Percentiles rank a stretch among this genome's conserved stretches.
These are phyloP conservation scores for Neostapfia colusana DNA, from an alignment of 176 grass and related monocot species.

Conservation along the genomic window DNA sequence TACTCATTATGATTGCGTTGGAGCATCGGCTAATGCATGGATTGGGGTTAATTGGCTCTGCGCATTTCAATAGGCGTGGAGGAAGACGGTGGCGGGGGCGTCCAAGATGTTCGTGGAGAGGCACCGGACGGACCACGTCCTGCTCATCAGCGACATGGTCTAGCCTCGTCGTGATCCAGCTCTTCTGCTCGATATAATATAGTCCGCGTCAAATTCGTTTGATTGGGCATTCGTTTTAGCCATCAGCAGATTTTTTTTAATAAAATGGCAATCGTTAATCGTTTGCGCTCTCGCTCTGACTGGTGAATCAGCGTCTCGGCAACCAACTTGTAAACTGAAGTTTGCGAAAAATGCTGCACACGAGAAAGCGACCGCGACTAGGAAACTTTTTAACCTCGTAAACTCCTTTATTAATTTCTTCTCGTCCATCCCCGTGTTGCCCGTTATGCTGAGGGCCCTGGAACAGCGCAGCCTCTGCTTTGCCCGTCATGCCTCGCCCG, in stretches of 20 bases:
- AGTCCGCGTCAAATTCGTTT: constrained; percentile 18
- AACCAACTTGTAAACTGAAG: constrained; percentile 51
- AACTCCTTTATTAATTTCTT: no score
- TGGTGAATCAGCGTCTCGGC: background rate
- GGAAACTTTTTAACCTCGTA: no score
- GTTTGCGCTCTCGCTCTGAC: background rate
- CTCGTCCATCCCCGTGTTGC: no score
- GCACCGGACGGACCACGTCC: constrained; percentile 68
- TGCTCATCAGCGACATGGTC: constrained; percentile 86
- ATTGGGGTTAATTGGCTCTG: background rate
- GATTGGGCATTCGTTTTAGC: background rate
- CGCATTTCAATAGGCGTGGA: constrained; percentile 67
- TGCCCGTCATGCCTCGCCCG: no score
- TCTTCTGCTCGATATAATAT: background rate
- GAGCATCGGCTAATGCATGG: background rate
- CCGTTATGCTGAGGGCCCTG: no score
- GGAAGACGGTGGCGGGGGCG: constrained; percentile 80
- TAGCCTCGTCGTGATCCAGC: constrained; percentile 6
- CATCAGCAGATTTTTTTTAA: background rate
- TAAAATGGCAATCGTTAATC: no score
- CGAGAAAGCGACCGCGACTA: no score
- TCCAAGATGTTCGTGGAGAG: constrained; percentile 92
- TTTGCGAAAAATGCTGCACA: no score
- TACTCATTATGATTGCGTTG: background rate
- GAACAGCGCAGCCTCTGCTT: no score